Evolutionary conservation across 1,284 basidiomycete genomes (phyloP), one percentile per base, ranked within the genome.

Genomic region (Megacollybia platyphylla): DNA sequence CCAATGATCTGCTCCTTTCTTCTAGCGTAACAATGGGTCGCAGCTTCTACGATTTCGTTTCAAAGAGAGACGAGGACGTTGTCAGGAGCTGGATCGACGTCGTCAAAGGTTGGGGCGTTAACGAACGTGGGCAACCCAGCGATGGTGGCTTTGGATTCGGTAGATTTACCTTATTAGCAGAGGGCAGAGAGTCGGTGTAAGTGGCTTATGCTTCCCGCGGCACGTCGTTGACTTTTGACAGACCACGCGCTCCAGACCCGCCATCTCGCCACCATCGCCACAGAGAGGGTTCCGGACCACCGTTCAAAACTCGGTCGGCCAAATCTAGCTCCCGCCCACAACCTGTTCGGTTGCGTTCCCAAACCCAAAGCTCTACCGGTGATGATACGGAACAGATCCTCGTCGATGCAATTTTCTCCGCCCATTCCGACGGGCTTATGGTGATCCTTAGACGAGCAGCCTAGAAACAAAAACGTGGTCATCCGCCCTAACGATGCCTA

Each of bases 81-180:
- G 79, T 86, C 15, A 67, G 72, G 13, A 70, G 65, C 44, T 86
- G 81, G 79, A 76, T 87, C 44, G 74, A 76, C 47, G 70, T 72
- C 41, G 73, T 85, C 50, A 87, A 87, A 55, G 68, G 72, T 2
- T 86, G 82, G 78, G 83, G 82, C 13, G 81, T 85, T 39, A 85
- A 85, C 48, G 83, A 85, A 55, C 69, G 73, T 5, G 84, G 83
- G 0, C 77, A 81, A 56, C 83, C 83, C 15, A 81, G 78, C 54
- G 81, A 85, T 49, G 83, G 83, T 26, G 83, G 84, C 0, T 87
- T 86, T 54, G 83, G 81, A 9, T 86, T 80, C 58, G 80, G 81
- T 8, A 73, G 70, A 51, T 87, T 87, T 51, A 60, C 56, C 29
- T 52, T 84, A 2, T 57, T 68, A 45, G 59, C 67, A 1, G 62